Evolutionary conservation across 1,284 basidiomycete species (phyloP).

Genomic region (Pascua sp.): DNA sequence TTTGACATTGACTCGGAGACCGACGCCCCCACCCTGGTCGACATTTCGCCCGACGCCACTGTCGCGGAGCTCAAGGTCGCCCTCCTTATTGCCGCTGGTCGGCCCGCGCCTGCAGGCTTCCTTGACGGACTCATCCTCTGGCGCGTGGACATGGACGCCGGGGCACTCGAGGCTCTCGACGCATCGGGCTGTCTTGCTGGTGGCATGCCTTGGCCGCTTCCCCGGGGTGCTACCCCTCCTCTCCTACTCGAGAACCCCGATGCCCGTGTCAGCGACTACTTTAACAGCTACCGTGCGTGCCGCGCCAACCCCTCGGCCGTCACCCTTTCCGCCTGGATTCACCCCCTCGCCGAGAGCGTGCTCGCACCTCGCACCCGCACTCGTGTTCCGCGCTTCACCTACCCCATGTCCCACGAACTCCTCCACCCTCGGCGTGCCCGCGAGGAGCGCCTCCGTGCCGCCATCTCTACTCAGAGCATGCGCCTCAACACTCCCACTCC

Average conservation of each 20-base stretch:
- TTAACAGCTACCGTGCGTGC: slow-evolving; percentile 20
- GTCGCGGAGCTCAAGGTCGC: slow-evolving; percentile 39
- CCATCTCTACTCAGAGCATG: slow-evolving; percentile 1
- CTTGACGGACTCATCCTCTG: slow-evolving; percentile 34
- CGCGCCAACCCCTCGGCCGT: slow-evolving; percentile 35
- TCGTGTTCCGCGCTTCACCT: slow-evolving; percentile 11
- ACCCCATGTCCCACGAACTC: slow-evolving; percentile 12
- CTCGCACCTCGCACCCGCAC: slow-evolving; percentile 7
- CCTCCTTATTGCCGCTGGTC: slow-evolving; percentile 31
- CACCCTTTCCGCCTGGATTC: slow-evolving; percentile 40
- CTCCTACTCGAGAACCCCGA: slow-evolving; percentile 27
- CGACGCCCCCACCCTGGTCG: slow-evolving; percentile 29
- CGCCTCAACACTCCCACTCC: not conserved
- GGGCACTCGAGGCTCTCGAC: slow-evolving; percentile 42
- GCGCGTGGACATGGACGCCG: slow-evolving; percentile 43
- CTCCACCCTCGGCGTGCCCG: not conserved
- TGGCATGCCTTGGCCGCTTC: slow-evolving; percentile 33
- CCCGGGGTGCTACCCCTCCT: slow-evolving; percentile 36
- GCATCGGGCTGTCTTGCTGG: slow-evolving; percentile 33
- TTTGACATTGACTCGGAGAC: not conserved
- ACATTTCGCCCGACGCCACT: slow-evolving; percentile 28
- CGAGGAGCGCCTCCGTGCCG: not conserved
- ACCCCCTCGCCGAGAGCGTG: slow-evolving; percentile 15
- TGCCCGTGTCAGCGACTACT: slow-evolving; percentile 32
- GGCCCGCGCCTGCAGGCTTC: slow-evolving; percentile 9